phyloP scores from a whole-genome alignment of 768 basidiomycete species.

The Russula virescens region DNA sequence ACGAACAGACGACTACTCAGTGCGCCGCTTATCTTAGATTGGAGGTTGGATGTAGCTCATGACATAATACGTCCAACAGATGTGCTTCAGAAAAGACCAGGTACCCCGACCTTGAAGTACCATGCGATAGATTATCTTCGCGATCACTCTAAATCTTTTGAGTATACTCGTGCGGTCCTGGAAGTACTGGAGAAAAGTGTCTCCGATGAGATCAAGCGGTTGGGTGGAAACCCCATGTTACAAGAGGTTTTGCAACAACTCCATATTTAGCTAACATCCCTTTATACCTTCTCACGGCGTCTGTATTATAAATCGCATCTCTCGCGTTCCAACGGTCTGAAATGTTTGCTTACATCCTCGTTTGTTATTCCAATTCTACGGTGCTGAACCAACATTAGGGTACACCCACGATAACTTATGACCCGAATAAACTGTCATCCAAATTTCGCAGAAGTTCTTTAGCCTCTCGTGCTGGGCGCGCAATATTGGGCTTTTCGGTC shows the following conservation, averaged over 20 bases:
- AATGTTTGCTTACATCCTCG: not conserved
- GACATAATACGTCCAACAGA: conserved; percentile 43
- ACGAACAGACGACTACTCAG: conserved; percentile 80
- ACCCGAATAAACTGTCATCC: conserved; percentile 21
- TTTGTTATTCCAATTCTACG: not conserved
- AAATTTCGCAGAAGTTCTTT: conserved; percentile 50
- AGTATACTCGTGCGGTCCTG: conserved; percentile 75
- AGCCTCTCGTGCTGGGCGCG: conserved; percentile 79
- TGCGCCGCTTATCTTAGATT: conserved; percentile 36
- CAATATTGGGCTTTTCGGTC: conserved; percentile 63
- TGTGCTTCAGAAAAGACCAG: conserved; percentile 83
- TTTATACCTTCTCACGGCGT: not conserved
- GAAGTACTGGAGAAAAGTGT: conserved; percentile 61
- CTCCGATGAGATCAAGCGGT: conserved; percentile 54
- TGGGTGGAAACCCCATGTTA: conserved; percentile 73
- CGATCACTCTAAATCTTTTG: conserved; percentile 75
- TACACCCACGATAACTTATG: not conserved
- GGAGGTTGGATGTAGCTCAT: not conserved
- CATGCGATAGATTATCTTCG: conserved; percentile 77
- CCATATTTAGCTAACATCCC: conserved; percentile 3
- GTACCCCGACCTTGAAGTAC: conserved; percentile 71
- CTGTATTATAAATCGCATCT: no score
- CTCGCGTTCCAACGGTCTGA: no score
- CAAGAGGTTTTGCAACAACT: conserved; percentile 53
- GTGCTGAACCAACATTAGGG: not conserved